phyloP scores from a whole-genome alignment of 192 early-diverging fungal species.

The Allomyces macrogynus region DNA sequence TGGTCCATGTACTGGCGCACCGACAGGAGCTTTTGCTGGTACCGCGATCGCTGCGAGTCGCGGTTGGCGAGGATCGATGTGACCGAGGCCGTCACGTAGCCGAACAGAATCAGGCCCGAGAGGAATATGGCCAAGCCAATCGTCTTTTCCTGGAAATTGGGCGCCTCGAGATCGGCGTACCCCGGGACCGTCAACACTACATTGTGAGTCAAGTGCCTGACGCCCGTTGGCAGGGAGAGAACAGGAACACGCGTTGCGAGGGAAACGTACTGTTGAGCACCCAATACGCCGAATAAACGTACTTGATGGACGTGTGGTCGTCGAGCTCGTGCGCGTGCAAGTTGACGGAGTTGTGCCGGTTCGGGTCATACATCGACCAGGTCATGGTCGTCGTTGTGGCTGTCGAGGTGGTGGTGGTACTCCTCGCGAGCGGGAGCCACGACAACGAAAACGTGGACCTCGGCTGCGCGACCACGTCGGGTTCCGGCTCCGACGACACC shows the following conservation, averaged over 20 bases:
- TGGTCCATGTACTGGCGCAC: slow-evolving; percentile 7
- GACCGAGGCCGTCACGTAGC: background rate
- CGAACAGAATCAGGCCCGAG: background rate
- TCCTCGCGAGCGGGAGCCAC: too few relatives aligned
- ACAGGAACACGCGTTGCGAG: too few relatives aligned
- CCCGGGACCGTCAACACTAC: background rate
- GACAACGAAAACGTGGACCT: too few relatives aligned
- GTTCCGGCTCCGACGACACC: too few relatives aligned
- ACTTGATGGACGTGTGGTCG: background rate
- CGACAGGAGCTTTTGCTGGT: slow-evolving; percentile 5
- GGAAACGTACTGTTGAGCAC: background rate
- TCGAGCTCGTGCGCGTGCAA: background rate
- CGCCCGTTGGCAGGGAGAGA: too few relatives aligned
- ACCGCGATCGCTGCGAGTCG: slow-evolving; percentile 3
- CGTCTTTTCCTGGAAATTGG: background rate
- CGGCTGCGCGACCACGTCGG: too few relatives aligned
- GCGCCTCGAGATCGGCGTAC: background rate
- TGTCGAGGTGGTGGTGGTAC: too few relatives aligned
- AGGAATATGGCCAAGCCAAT: background rate
- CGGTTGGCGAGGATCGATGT: slow-evolving; percentile 5
- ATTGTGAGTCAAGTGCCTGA: too few relatives aligned
- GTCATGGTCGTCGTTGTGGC: background rate
- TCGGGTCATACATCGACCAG: background rate
- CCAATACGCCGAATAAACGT: background rate
- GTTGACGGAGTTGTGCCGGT: background rate